Conservation (phyloP, 2,329 filamentous ascomycete species). For the Microdochium paspali region DNA sequence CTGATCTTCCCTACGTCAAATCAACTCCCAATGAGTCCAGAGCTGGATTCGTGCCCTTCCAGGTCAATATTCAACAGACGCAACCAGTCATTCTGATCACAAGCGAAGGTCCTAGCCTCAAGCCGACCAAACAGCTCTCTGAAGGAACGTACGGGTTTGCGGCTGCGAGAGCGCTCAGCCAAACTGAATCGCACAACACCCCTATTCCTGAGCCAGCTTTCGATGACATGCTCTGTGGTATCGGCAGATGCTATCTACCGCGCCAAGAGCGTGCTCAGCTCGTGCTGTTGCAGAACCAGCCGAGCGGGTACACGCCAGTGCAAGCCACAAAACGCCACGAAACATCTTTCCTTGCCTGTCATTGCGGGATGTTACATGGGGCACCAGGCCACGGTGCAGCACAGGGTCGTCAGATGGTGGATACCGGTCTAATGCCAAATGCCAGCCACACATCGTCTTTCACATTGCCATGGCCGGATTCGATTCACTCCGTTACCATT, state of each 20-base stretch:
- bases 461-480: background rate
- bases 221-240: too few species aligned
- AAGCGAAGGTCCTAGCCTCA: too few species aligned
- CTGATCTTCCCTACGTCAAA: too few species aligned
- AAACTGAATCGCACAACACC: too few species aligned
- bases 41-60: too few species aligned
- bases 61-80: too few species aligned
- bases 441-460: background rate
- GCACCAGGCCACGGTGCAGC: background rate
- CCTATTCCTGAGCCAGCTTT: too few species aligned
- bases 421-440: background rate
- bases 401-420: background rate
- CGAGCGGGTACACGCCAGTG: background rate
- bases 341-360: background rate
- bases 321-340: slow-evolving; percentile 1
- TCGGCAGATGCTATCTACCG: background rate
- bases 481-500: background rate
- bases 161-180: too few species aligned
- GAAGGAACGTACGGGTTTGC: too few species aligned
- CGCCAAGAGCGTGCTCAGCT: background rate
- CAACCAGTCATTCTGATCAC: too few species aligned
- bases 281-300: background rate
- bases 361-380: background rate
- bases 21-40: too few species aligned
- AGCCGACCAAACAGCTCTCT: too few species aligned